These are phyloP conservation scores for Dipteronia sinensis DNA, from an alignment of 345 rosid species.

Conservation along the genomic window DNA sequence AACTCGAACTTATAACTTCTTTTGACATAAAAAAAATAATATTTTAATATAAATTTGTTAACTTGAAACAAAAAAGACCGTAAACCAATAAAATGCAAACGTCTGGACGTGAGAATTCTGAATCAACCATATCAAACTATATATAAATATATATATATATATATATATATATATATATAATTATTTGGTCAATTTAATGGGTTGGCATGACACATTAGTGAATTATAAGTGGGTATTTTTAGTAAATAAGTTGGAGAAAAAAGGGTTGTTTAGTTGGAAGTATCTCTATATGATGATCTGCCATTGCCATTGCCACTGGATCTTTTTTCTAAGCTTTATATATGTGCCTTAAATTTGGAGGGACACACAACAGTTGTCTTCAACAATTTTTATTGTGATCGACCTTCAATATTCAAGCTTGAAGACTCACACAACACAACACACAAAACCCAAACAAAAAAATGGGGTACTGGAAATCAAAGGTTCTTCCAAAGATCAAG, in stretches of 20 bases:
- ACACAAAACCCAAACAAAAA: background rate
- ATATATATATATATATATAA: too few relatives aligned
- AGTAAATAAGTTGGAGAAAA: slow-evolving; percentile 22
- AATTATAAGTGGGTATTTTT: background rate
- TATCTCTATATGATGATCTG: slow-evolving; percentile 23
- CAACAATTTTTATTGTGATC: slow-evolving; percentile 7
- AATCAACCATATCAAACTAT: too few relatives aligned
- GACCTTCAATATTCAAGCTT: slow-evolving; percentile 10
- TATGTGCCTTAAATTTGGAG: slow-evolving; percentile 18
- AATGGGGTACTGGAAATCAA: slow-evolving; percentile 84
- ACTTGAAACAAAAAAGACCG: too few relatives aligned
- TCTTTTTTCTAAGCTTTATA: background rate
- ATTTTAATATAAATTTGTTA: too few relatives aligned
- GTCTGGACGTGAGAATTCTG: background rate
- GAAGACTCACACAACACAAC: background rate
- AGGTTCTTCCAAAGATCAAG: slow-evolving; percentile 78
- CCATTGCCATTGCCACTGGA: background rate
- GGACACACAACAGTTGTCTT: slow-evolving; percentile 11
- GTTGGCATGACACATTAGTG: background rate
- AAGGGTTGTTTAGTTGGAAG: slow-evolving; percentile 13
- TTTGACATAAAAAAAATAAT: too few relatives aligned
- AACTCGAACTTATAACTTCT: too few relatives aligned
- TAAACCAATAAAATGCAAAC: background rate
- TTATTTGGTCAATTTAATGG: background rate
- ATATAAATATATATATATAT: too few relatives aligned